Conservation (phyloP, 805 yeast genomes). For the Sugiyamaella floridensis region DNA sequence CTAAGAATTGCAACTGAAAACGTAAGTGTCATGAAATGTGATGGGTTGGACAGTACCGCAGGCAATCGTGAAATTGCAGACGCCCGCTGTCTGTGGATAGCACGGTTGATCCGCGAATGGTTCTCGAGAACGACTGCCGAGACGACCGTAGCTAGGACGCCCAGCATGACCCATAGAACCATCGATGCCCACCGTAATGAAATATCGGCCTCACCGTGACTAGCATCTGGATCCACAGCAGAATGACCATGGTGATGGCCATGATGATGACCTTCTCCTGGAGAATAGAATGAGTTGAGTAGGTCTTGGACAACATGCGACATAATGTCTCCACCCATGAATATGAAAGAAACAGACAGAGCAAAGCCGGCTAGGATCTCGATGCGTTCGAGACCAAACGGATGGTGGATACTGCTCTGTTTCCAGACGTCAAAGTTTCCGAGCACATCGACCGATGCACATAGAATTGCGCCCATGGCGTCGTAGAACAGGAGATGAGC, state of each 20-base stretch:
- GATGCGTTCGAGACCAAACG: slow-evolving; percentile 88
- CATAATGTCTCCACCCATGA: slow-evolving; percentile 83
- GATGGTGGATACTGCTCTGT: slow-evolving; percentile 70
- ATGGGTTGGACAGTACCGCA: slow-evolving; percentile 24
- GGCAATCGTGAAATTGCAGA: slow-evolving; percentile 13
- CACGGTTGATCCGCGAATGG: slow-evolving; percentile 28
- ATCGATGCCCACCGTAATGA: slow-evolving; percentile 15
- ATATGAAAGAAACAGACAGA: slow-evolving; percentile 70
- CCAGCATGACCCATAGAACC: slow-evolving; percentile 23
- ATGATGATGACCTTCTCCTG: slow-evolving; percentile 32
- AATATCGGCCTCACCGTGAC: slow-evolving; percentile 5
- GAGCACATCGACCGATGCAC: slow-evolving; percentile 68
- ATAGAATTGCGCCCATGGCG: slow-evolving; percentile 64
- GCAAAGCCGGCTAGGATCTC: slow-evolving; percentile 88
- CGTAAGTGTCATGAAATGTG: slow-evolving; percentile 28
- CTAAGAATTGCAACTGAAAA: slow-evolving; percentile 28
- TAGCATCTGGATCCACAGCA: slow-evolving; percentile 9
- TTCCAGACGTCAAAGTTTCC: slow-evolving; percentile 93
- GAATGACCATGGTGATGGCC: slow-evolving; percentile 12
- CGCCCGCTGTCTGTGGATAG: slow-evolving; percentile 16
- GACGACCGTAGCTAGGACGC: slow-evolving; percentile 28
- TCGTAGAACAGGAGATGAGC: slow-evolving; percentile 88
- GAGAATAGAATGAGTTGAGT: slow-evolving; percentile 31
- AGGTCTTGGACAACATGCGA: slow-evolving; percentile 83
- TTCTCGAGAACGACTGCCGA: slow-evolving; percentile 32